Conservation (phyloP, 768 basidiomycete genomes). For the Leccinum disarticulatum region DNA sequence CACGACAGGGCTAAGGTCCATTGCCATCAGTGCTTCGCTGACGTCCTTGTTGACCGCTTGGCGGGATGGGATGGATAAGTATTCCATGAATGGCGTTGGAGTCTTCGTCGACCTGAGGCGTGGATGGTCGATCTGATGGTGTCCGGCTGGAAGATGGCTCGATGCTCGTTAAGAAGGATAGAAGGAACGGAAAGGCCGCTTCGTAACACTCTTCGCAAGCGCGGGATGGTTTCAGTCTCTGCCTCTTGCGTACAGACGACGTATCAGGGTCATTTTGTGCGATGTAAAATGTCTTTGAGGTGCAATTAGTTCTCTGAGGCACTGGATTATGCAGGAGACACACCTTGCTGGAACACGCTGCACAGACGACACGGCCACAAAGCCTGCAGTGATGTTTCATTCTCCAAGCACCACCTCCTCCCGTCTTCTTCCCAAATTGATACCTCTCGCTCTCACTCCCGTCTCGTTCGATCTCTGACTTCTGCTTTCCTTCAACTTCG, state of each 20-base stretch:
- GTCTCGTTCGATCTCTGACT: conserved; percentile 7
- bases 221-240: conserved; percentile 60
- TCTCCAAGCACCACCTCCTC: conserved; percentile 38
- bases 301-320: conserved; percentile 1
- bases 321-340: conserved; percentile 12
- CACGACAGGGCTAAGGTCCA: conserved; percentile 28
- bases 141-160: conserved; percentile 11
- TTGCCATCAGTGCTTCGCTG: conserved; percentile 39
- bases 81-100: conserved; percentile 14
- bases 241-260: conserved; percentile 38
- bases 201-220: conserved; percentile 88
- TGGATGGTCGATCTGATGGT: conserved; percentile 20
- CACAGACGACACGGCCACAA: conserved; percentile 85
- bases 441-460: conserved; percentile 6
- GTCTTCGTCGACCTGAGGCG: conserved; percentile 17
- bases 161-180: background rate
- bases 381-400: conserved; percentile 85
- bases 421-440: conserved; percentile 9
- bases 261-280: conserved; percentile 41
- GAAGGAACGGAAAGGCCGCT: conserved; percentile 68
- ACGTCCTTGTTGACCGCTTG: conserved; percentile 19
- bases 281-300: conserved; percentile 76
- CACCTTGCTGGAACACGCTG: conserved; percentile 78
- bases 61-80: conserved; percentile 29
- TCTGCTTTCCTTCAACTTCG: conserved; percentile 15